Evolutionary conservation across 495 filamentous ascomycete species (phyloP), one percentile per base, ranked within the genome.

Genomic region (Trichoderma erinaceum): DNA sequence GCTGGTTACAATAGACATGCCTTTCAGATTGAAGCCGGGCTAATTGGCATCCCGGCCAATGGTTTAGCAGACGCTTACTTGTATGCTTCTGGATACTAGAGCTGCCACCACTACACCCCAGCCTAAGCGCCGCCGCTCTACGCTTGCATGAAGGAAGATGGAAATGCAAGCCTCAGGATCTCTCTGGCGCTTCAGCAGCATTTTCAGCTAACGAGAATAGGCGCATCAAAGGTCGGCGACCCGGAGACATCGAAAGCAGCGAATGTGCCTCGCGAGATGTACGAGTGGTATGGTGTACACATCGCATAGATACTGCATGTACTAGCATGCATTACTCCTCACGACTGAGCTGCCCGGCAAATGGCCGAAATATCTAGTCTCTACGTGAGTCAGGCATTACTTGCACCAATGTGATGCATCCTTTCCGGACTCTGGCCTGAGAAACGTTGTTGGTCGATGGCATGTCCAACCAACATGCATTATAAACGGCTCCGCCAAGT

Each of bases 391-490:
- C 48, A 18, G 48, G 18, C 6, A 23, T n/a, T 52, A 3, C 48
- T 52, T 0, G 7, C 48, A 11, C 48, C 21, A 25, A 23, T 52
- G 4, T 25, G 48, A 6, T 21, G n/a, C 48, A 52, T 52, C 4
- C 48, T 11, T 52, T 11, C 21, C 48, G 48, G n/a, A 11, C n/a
- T 61, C 29, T 29, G 56, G 29, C 25, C n/a, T 61, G 27, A 25
- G 29, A 32, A 29, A 4, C 15, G 56, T 11, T 21, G 56, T 61
- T 61, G 56, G 56, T 61, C 27, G 11, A 29, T 21, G 25, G n/a
- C 56, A 61, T 16, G 25, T 32, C 27, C 56, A 18, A 61, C 56
- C 56, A 61, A 61, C 56, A 61, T 61, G 56, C 56, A 61, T 61
- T 12, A 32, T 4, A 27, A 61, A 25, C 13, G 56, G 27, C 56